Evolutionary conservation across 805 yeast genomes (phyloP), one percentile per base, ranked within the genome.

Genomic region (Yarrowia sp.): DNA sequence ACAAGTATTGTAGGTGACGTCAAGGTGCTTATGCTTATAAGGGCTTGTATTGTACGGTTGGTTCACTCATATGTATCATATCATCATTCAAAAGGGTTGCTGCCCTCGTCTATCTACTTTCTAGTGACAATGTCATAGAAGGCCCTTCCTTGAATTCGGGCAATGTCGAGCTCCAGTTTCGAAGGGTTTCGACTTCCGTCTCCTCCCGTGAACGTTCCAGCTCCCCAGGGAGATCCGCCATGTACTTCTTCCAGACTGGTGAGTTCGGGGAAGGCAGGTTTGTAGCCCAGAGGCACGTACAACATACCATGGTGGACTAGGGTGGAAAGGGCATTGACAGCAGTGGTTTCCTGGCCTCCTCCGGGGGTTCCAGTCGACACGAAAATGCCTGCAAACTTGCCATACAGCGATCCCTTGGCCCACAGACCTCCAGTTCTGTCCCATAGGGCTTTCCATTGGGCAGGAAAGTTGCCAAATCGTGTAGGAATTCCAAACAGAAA

Each of bases 151-250:
- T 91, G 97, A 68, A 79, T 79, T 55, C 76, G 75, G 30, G 92
- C 94, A 70, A 90, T 77, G 72, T 83, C 82, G 75, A 83, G 78
- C 78, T 91, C 97, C 69, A 88, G 79, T 17, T 80, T 82, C 47
- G 87, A 73, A 33, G 92, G 89, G 72, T 81, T 80, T 81, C 96
- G 86, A 12, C 89, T 84, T 66, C 96, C 96, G 74, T 89, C 94
- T 61, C 83, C 81, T 65, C 86, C 90, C 36, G 96, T 91, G 73
- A 83, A 81, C 44, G 90, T 80, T 72, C 96, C 96, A 39, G 96
- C 89, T 77, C 96, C 97, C 92, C 92, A 91, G 49, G 96, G 85
- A 19, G 92, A 85, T 67, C 90, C 90, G 72, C 96, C 96, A 75
- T 89, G 96, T 56, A 86, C 82, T 79, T 89, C 92, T 2, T 82